These are phyloP conservation scores for Fraxinus americana DNA, from an alignment of 257 asterid genomes.

Conservation along the genomic window DNA sequence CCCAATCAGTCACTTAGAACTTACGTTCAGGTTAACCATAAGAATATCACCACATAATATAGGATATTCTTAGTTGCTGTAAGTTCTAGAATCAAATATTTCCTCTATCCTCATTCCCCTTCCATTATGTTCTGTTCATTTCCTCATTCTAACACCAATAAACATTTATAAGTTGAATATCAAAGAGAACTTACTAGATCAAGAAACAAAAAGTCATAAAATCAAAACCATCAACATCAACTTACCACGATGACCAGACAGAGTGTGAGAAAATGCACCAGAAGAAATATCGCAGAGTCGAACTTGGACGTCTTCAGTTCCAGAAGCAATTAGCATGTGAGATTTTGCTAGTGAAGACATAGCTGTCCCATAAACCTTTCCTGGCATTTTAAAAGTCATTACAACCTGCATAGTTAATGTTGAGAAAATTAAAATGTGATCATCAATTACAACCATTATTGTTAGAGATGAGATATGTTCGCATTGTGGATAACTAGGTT, in stretches of 20 bases:
- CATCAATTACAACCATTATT: neutral
- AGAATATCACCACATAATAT: neutral
- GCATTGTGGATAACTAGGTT: neutral
- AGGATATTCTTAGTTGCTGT: neutral
- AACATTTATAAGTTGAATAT: neutral
- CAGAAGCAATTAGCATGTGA: constrained; percentile 96
- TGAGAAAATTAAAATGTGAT: constrained; percentile 23
- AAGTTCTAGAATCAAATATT: neutral
- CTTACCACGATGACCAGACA: constrained; percentile 99
- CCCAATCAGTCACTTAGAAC: constrained; percentile 6
- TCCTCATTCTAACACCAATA: neutral
- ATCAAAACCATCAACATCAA: constrained; percentile 2
- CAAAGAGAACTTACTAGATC: neutral
- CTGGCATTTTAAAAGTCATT: constrained; percentile 90
- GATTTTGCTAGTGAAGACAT: constrained; percentile 88
- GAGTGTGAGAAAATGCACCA: constrained; percentile 96
- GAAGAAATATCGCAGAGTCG: constrained; percentile 96
- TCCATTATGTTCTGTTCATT: neutral
- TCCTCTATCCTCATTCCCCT: neutral
- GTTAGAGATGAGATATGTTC: neutral
- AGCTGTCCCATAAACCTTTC: constrained; percentile 89
- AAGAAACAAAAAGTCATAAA: constrained; percentile 6
- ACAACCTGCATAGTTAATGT: constrained; percentile 57
- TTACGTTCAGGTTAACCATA: neutral
- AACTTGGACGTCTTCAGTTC: constrained; percentile 98